These are phyloP conservation scores for Naganishia randhawae DNA, from an alignment of 768 basidiomycete species.

Conservation along the genomic window DNA sequence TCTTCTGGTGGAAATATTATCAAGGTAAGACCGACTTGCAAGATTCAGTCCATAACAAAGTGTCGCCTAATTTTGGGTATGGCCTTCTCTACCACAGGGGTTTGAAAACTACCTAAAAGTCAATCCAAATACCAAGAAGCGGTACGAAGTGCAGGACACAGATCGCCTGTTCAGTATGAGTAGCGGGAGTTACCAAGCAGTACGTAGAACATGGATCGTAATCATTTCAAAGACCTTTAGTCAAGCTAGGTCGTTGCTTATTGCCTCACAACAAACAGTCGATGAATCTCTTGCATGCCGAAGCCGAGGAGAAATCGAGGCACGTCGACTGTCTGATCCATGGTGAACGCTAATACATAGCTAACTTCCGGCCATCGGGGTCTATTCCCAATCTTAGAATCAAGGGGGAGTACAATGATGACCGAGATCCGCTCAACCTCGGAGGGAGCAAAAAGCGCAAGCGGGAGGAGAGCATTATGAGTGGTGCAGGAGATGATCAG, in stretches of 20 bases:
- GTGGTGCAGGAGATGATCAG: conserved; percentile 15
- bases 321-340: neutral
- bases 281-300: conserved; percentile 23
- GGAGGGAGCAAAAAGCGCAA: conserved; percentile 23
- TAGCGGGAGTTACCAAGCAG: conserved; percentile 45
- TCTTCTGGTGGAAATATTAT: conserved; percentile 53
- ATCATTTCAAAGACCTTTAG: too few species aligned
- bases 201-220: too few species aligned
- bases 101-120: conserved; percentile 52
- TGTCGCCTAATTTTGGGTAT: neutral
- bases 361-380: neutral
- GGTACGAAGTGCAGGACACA: conserved; percentile 39
- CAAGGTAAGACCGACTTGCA: conserved; percentile 40
- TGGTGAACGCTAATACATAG: neutral
- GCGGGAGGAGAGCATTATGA: conserved; percentile 26
- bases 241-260: too few species aligned
- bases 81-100: conserved; percentile 35
- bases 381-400: neutral
- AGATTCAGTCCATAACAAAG: neutral
- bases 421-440: neutral
- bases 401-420: neutral
- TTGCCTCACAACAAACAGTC: neutral
- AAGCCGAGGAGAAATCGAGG: conserved; percentile 17
- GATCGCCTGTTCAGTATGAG: conserved; percentile 51
- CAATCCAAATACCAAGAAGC: conserved; percentile 36